Conservation (phyloP, 176 grass and related monocot genomes). For the Lolium multiflorum region DNA sequence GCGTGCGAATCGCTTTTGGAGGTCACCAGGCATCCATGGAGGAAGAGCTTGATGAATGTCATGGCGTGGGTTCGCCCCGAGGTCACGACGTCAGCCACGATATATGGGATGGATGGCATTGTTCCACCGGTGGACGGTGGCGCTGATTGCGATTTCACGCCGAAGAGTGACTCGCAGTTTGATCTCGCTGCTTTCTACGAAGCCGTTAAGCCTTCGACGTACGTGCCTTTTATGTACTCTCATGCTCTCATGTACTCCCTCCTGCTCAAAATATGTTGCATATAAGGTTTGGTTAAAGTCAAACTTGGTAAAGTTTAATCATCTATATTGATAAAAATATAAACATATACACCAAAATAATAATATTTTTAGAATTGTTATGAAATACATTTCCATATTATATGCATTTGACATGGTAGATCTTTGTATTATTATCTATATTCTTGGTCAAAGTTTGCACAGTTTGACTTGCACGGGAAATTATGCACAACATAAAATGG, state of each 20-base stretch:
- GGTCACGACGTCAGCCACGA: constrained; percentile 61
- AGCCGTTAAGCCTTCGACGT: constrained; percentile 74
- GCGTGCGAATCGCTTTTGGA: constrained; percentile 75
- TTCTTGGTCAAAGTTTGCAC: no score
- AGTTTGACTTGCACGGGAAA: no score
- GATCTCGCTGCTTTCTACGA: constrained; percentile 86
- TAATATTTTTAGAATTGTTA: no score
- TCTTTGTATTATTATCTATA: no score
- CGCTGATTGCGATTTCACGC: constrained; percentile 31
- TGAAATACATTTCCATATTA: no score
- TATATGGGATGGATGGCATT: constrained; percentile 61
- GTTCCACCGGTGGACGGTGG: constrained; percentile 32
- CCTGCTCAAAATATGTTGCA: no score
- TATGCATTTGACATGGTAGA: no score
- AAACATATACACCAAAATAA: no score
- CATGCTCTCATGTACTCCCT: neutral
- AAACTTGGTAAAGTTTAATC: no score
- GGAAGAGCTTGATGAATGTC: constrained; percentile 88
- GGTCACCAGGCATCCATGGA: constrained; percentile 77
- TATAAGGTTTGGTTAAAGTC: no score
- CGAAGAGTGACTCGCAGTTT: constrained; percentile 65
- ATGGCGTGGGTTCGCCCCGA: constrained; percentile 89
- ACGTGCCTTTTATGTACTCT: constrained; percentile 39
- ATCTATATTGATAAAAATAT: no score
- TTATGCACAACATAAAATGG: no score